These are phyloP conservation scores for Zygnema cylindricum DNA, from an alignment of 139 green algal species.

Conservation along the genomic window DNA sequence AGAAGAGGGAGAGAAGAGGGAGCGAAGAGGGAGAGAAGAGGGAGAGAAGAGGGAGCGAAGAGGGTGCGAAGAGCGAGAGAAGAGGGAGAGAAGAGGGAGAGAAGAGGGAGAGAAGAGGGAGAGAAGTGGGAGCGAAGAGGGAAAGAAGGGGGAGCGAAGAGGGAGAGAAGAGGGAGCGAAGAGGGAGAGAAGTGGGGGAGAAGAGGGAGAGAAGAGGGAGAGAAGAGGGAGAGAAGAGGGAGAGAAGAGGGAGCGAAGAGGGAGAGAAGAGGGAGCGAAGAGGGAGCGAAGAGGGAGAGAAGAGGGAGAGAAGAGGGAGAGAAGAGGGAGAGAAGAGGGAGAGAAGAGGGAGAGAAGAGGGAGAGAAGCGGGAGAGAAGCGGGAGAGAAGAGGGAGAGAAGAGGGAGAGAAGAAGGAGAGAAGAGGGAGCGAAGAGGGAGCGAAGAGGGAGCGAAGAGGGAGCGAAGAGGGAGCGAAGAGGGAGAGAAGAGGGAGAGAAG, in stretches of 20 bases:
- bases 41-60: not conserved
- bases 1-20: not conserved
- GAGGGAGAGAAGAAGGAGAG: not conserved
- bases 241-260: not conserved
- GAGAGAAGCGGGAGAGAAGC: not conserved
- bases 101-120: not conserved
- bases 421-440: not conserved
- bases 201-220: not conserved
- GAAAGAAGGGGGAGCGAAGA: not conserved
- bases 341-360: not conserved
- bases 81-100: not conserved
- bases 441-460: conserved; percentile 17
- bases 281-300: not conserved
- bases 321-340: not conserved
- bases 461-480: not conserved
- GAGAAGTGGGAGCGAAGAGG: not conserved
- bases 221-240: not conserved
- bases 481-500: not conserved
- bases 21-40: not conserved
- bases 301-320: not conserved
- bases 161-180: not conserved
- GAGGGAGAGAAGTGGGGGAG: not conserved
- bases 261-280: not conserved
- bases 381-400: not conserved
- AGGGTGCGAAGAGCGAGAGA: not conserved